Percentiles rank a stretch among this genome's conserved stretches.
These are phyloP conservation scores for Penicillium sp. DNA, from an alignment of 2,329 filamentous ascomycete species.

Conservation along the genomic window DNA sequence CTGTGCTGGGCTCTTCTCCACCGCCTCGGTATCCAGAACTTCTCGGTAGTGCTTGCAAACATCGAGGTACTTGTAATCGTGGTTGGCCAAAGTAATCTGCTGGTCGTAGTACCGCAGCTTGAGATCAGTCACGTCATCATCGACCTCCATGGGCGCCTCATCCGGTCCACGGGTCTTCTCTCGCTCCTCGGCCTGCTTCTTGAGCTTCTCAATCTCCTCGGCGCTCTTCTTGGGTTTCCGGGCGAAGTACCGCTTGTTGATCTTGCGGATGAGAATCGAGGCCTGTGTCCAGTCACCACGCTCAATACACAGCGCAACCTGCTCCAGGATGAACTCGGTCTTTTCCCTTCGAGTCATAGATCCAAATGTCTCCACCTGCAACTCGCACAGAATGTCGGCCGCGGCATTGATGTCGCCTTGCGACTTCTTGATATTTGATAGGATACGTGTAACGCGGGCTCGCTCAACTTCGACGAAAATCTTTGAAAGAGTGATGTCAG, in stretches of 20 bases:
- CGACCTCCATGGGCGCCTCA: slow-evolving; percentile 71
- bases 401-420: slow-evolving; percentile 91
- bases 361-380: slow-evolving; percentile 98
- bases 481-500: slow-evolving; percentile 44
- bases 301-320: slow-evolving; percentile 93
- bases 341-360: slow-evolving; percentile 98
- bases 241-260: slow-evolving; percentile 89
- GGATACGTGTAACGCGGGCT: slow-evolving; percentile 88
- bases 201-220: slow-evolving; percentile 87
- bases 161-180: slow-evolving; percentile 80
- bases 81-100: slow-evolving; percentile 92
- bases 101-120: slow-evolving; percentile 97
- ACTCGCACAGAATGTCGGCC: slow-evolving; percentile 90
- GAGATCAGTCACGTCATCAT: slow-evolving; percentile 91
- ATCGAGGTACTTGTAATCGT: slow-evolving; percentile 96
- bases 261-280: slow-evolving; percentile 90
- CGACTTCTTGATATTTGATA: slow-evolving; percentile 96
- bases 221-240: slow-evolving; percentile 88
- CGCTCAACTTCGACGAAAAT: slow-evolving; percentile 99
- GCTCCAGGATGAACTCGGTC: slow-evolving; percentile 96
- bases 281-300: slow-evolving; percentile 96
- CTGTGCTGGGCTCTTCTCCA: slow-evolving; percentile 85
- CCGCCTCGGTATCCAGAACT: slow-evolving; percentile 92
- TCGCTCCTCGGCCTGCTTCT: slow-evolving; percentile 75
- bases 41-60: slow-evolving; percentile 98